Percentiles rank a stretch among this genome's conserved stretches.
Conservation (phyloP, 179 eudicot species). For the Silene vulgaris region DNA sequence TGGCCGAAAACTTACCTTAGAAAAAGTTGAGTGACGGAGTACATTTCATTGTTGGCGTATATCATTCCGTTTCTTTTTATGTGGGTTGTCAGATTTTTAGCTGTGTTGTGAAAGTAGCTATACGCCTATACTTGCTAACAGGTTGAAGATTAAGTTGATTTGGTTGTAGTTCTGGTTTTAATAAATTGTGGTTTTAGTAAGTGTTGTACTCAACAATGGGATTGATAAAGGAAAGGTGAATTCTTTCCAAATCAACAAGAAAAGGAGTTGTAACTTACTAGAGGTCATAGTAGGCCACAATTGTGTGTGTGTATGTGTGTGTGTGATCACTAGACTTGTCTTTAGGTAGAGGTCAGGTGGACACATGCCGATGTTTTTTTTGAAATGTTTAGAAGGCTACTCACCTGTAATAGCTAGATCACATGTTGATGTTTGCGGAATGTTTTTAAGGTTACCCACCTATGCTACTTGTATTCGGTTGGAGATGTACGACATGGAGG, state of each 20-base stretch:
- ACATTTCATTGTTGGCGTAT: no score
- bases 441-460: neutral
- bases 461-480: neutral
- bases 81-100: constrained; percentile 11
- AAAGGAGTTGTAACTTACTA: neutral
- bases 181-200: neutral
- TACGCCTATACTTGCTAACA: neutral
- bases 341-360: neutral
- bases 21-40: no score
- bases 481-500: neutral
- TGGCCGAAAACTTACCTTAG: no score
- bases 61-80: neutral
- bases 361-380: neutral
- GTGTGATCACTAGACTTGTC: neutral
- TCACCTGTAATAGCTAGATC: neutral
- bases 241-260: neutral
- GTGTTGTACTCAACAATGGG: neutral
- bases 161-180: constrained; percentile 9
- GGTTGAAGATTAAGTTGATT: constrained; percentile 8
- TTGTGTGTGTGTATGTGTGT: neutral
- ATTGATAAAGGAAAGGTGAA: constrained; percentile 1
- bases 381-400: neutral
- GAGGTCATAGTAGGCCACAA: neutral
- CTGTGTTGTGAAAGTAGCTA: constrained; percentile 6
- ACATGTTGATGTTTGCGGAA: constrained; percentile 1